These are phyloP conservation scores for Neoconidiobolus thromboides DNA, from an alignment of 371 early-diverging fungal species.

Conservation along the genomic window DNA sequence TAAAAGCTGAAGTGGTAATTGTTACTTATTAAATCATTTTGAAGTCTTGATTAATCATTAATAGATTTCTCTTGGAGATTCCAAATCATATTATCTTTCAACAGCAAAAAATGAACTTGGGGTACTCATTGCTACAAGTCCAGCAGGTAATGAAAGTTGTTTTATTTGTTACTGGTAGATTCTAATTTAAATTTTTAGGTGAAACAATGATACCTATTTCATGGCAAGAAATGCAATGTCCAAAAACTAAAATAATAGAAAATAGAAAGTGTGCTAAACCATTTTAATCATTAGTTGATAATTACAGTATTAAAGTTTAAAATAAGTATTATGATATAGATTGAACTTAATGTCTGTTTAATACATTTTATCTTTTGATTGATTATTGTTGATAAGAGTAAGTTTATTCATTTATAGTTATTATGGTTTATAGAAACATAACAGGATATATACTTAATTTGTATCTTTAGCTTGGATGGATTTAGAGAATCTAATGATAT, in stretches of 20 bases:
- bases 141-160: slow-evolving; percentile 25
- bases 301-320: too few species aligned
- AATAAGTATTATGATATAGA: too few species aligned
- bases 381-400: too few species aligned
- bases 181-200: slow-evolving; percentile 19
- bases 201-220: slow-evolving; percentile 86
- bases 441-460: too few species aligned
- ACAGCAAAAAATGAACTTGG: slow-evolving; percentile 88
- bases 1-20: slow-evolving; percentile 51
- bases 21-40: background rate
- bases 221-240: slow-evolving; percentile 95
- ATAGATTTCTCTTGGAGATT: slow-evolving; percentile 77
- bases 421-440: too few species aligned
- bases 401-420: too few species aligned
- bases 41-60: background rate
- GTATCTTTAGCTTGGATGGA: too few species aligned
- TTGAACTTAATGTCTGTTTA: too few species aligned
- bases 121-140: slow-evolving; percentile 81
- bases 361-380: too few species aligned
- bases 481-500: too few species aligned
- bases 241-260: slow-evolving; percentile 69
- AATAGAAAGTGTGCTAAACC: slow-evolving; percentile 90
- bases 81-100: slow-evolving; percentile 70
- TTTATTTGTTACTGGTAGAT: background rate
- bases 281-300: slow-evolving; percentile 12